A percentile compares a stretch with the other conserved stretches of the same genome.
Conservation (phyloP, 2,329 filamentous ascomycete species). For the Diatrype stigma region DNA sequence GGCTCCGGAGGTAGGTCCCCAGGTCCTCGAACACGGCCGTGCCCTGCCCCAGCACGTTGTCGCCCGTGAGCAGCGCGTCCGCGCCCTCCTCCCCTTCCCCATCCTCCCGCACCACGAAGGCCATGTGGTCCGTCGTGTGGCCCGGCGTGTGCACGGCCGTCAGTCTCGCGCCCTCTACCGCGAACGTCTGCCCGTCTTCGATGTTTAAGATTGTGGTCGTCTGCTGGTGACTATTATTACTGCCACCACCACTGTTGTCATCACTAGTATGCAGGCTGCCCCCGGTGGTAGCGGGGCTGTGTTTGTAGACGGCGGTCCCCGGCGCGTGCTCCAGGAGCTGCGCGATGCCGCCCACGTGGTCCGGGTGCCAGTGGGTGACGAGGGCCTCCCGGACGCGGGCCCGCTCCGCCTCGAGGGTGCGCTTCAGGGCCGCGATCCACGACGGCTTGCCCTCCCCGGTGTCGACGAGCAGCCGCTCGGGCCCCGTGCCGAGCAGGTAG, state of each 20-base stretch:
- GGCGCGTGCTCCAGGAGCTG: slow-evolving; percentile 66
- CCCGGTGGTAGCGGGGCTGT: too few species aligned
- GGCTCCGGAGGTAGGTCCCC: slow-evolving; percentile 60
- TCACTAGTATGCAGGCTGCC: too few species aligned
- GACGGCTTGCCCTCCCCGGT: slow-evolving; percentile 76
- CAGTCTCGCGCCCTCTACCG: slow-evolving; percentile 39
- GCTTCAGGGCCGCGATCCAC: slow-evolving; percentile 66
- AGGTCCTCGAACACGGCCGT: slow-evolving; percentile 83
- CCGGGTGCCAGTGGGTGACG: slow-evolving; percentile 88
- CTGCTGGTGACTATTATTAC: background rate
- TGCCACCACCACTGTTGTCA: slow-evolving; percentile 21
- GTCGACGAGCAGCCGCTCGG: slow-evolving; percentile 75
- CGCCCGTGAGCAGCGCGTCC: slow-evolving; percentile 80
- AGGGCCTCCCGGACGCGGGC: slow-evolving; percentile 66
- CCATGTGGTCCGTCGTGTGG: slow-evolving; percentile 80
- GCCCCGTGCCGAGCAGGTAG: slow-evolving; percentile 79
- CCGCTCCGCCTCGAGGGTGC: slow-evolving; percentile 62
- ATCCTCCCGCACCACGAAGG: slow-evolving; percentile 71
- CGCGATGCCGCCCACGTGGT: slow-evolving; percentile 74
- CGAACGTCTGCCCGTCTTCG: slow-evolving; percentile 48
- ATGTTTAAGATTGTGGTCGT: slow-evolving; percentile 41
- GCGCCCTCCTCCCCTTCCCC: background rate
- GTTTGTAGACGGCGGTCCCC: slow-evolving; percentile 61
- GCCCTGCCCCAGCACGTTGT: slow-evolving; percentile 84
- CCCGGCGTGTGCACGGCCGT: slow-evolving; percentile 48